Evolutionary conservation across 2,329 filamentous ascomycete genomes (phyloP).

Genomic region (Aspergillus spinulosporus): DNA sequence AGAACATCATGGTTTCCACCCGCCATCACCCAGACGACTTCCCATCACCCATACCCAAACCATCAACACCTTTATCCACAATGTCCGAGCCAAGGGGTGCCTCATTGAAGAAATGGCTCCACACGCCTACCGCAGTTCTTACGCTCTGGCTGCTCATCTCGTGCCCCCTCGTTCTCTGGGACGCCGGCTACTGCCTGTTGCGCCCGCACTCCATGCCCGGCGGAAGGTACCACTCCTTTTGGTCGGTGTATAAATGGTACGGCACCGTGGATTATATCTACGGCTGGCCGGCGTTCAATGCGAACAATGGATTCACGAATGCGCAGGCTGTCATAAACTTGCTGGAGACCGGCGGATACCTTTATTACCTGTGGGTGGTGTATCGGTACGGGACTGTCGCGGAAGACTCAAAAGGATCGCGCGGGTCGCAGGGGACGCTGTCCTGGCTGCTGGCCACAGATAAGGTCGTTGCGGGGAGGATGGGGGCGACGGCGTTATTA

Average conservation of each 20-base stretch:
- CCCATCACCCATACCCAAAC: conserved; percentile 31
- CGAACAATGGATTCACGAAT: conserved; percentile 70
- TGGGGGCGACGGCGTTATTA: conserved; percentile 57
- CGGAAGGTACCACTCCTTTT: conserved; percentile 69
- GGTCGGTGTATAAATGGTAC: conserved; percentile 77
- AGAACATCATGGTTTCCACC: conserved; percentile 55
- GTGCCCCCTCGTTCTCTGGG: conserved; percentile 78
- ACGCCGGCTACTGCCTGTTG: conserved; percentile 73
- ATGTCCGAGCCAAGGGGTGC: conserved; percentile 22
- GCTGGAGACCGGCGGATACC: conserved; percentile 67
- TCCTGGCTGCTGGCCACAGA: conserved; percentile 50
- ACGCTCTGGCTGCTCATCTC: conserved; percentile 73
- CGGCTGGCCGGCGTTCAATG: conserved; percentile 70
- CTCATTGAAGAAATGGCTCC: conserved; percentile 49
- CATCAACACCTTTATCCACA: conserved; percentile 28
- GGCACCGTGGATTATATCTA: conserved; percentile 78
- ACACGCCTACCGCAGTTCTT: conserved; percentile 60
- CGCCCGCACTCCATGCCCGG: conserved; percentile 82
- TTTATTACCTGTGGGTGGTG: conserved; percentile 60
- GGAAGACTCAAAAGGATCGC: conserved; percentile 22
- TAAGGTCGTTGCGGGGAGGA: conserved; percentile 53
- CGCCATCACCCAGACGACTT: conserved; percentile 56
- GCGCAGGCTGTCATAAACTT: conserved; percentile 72
- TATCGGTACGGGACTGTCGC: conserved; percentile 43
- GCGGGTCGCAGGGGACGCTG: conserved; percentile 35